Evolutionary conservation across 2,329 filamentous ascomycete genomes (phyloP), one percentile per base, ranked within the genome.

Genomic region (Geosmithia morbida): DNA sequence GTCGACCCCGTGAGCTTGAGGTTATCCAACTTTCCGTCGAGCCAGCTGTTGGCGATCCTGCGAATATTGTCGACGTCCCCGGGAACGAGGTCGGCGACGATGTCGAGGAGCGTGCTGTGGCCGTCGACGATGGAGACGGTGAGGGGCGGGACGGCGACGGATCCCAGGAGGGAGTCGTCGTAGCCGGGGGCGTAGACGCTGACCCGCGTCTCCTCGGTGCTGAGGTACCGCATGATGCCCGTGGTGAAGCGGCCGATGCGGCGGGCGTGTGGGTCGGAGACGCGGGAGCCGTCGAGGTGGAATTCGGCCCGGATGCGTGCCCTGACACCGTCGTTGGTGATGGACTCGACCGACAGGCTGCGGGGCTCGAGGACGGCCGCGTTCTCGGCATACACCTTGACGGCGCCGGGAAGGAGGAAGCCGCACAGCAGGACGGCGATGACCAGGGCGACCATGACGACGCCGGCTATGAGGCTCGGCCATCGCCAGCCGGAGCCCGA

Each of bases 311-410:
- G 83, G 44, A 98, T 72, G 52, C 87, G 81, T 30, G 87, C 84
- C 51, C 75, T 78, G 8, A 96, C 77, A 13, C 92, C 90, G 49
- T 81, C 74, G 7, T 78, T 59, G 0, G 87, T 96, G 53, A 96
- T 84, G 2, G 84, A 87, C 57, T 92, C 85, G 50, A 98, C 80
- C 2, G 88, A 87, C 18, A 98, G 66, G 54, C 82, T 85, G 6
- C 83, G 88, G 2, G 92, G 87, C 58, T 89, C 79, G 53, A 98
- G 77, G 17, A 90, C 79, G 20, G 83, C 74, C 2, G 89, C 87
- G 61, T 89, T 74, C 64, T 90, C 83, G 45, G 85, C 86, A 63
- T 98, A 98, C 59, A 87, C 77, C 63, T 94, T 80, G 11, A 94
- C 78, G 7, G 83, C 78, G 16, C 83, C 80, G 2, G 90, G 89